Base-by-base conservation (phyloP, 163 green algal species). In the Coccomyxa subellipsoidea region DNA sequence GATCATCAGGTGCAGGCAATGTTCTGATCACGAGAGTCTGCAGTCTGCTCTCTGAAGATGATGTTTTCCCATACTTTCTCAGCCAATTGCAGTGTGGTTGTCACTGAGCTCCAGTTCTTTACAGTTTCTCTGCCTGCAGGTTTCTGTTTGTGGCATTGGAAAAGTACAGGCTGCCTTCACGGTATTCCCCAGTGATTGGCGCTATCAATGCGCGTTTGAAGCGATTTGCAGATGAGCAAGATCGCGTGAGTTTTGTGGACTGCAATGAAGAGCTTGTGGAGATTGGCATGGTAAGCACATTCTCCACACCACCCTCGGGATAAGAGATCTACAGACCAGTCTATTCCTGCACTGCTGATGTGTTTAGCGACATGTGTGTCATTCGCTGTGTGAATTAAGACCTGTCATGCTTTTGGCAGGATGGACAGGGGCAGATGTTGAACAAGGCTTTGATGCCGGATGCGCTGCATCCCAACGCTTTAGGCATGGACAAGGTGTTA, bases 381-480 rank as follows among this genome's bases (percentile, higher is more conserved):
- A n/a, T n/a, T n/a, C n/a, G n/a, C n/a, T n/a, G n/a, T n/a, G n/a
- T n/a, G n/a, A n/a, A n/a, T n/a, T 75, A 8, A 75, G 23, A 15
- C 23, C 25, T 75, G 12, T 75, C 25, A n/a, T 31, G 66, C 66
- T 8, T n/a, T 77, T 40, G 70, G 12, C 32, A 77, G 70, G 70
- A 77, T 40, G 70, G 34, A 9, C 10, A 31, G 32, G 70, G 34
- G 21, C 31, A 27, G 27, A 77, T 38, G 70, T 7, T n/a, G 4
- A 77, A 38, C 23, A n/a, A 77, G 32, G 75, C 66, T 8, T 37
- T 84, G 3, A 84, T 84, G 81, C 81, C 81, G n/a, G 81, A 84
- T 77, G 73, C 73, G 0, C 36, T 84, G 27, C 81, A 84, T 40
- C 81, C 81, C 4, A 81, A 81, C 29, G 81, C 73, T 25, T 38